Base-by-base conservation (phyloP, 805 yeast species). In the Peterozyma toletana region DNA sequence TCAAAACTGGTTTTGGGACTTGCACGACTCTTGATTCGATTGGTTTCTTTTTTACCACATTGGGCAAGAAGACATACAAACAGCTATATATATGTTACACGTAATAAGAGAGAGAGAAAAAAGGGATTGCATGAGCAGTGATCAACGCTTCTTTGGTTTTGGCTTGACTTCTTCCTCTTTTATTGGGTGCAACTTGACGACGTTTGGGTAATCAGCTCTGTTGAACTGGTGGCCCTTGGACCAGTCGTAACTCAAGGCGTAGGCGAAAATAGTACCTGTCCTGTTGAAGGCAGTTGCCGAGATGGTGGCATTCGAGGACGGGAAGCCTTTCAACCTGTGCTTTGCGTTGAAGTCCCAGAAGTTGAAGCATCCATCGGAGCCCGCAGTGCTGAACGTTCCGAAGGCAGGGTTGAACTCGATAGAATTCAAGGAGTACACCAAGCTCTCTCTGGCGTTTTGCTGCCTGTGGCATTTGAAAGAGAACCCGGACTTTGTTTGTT, bases 321-420 rank as follows among this genome's bases (percentile, higher is more conserved):
- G 88, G 68, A 78, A 85, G 31, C 83, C 86, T 64, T 83, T 86
- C 52, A 93, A 75, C 54, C 98, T 75, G 59, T 86, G 95, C 59
- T 83, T 80, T 43, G 93, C 84, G 55, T 88, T 96, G 62, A 87
- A 88, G 62, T 93, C 98, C 99, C 99, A 93, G 68, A 87, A 84
- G 55, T 89, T 82, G 68, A 90, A 83, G 11, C 90, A 73, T 17
- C 99, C 99, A 63, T 93, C 99, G 18, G 93, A 76, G 11, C 99
- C 98, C 1, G 95, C 93, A 5, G 99, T 93, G 40, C 83, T 81
- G 63, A 93, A 84, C 1, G 98, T 89, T 37, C 96, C 96, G 62
- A 82, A 81, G 11, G 77, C 68, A 3, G 98, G 98, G 58, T 93
- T 97, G 70, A 90, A 87, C 7, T 77, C 69, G 39, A 93, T 83